Evolutionary conservation across 208 protist species (phyloP).

Genomic region (Wallacemonas collosoma): DNA sequence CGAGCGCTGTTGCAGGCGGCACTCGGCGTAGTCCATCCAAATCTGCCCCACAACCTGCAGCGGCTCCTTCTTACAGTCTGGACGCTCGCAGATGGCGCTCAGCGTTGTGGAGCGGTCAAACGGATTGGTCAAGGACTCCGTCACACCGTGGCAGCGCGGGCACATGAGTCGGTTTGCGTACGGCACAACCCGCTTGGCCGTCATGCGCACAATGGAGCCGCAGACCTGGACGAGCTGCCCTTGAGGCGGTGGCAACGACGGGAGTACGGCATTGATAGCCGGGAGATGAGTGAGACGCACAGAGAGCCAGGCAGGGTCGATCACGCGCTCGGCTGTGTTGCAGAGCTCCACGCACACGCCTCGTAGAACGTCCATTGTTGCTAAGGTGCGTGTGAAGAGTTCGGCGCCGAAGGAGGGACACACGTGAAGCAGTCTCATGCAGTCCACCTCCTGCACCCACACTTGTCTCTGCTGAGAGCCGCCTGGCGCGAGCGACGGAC

Average conservation of each 20-base stretch:
- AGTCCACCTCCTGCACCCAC: conserved; percentile 77
- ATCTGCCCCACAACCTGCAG: conserved; percentile 72
- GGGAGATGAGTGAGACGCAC: conserved; percentile 76
- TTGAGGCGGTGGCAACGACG: conserved; percentile 55
- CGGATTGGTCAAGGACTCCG: conserved; percentile 54
- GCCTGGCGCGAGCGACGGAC: neutral
- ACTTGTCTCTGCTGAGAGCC: conserved; percentile 24
- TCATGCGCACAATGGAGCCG: conserved; percentile 86
- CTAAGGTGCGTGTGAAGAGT: conserved; percentile 53
- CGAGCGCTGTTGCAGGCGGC: conserved; percentile 85
- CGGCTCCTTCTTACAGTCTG: conserved; percentile 66
- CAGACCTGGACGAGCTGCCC: conserved; percentile 77
- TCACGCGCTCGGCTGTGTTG: conserved; percentile 33
- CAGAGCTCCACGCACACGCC: conserved; percentile 59
- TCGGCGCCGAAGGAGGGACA: conserved; percentile 46
- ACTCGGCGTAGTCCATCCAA: conserved; percentile 92
- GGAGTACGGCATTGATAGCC: conserved; percentile 41
- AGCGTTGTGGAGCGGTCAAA: conserved; percentile 62
- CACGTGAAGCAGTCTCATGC: conserved; percentile 63
- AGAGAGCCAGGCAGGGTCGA: conserved; percentile 55
- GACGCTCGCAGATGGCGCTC: conserved; percentile 46
- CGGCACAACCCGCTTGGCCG: conserved; percentile 76
- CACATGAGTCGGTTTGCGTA: conserved; percentile 72
- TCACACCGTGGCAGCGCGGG: conserved; percentile 51
- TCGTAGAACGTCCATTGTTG: conserved; percentile 46